Percentiles rank a stretch among this genome's conserved stretches.
Conservation (phyloP, 2,329 filamentous ascomycete species). For the Nemania sp. region DNA sequence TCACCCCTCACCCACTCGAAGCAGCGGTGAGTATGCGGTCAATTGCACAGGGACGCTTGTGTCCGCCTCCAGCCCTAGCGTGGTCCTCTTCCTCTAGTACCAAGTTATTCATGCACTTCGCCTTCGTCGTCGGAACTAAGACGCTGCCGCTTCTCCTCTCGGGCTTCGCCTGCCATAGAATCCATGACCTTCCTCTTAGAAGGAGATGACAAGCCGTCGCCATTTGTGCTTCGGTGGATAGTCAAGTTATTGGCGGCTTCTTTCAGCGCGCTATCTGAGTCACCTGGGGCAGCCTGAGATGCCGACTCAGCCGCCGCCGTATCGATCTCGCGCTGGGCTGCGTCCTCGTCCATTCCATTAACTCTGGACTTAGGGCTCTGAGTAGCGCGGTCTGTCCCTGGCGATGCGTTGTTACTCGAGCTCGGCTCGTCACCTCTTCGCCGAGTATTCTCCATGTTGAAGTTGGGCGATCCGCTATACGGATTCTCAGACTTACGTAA, state of each 20-base stretch:
- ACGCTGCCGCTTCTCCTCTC: slow-evolving; percentile 59
- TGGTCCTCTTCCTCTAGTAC: background rate
- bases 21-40: background rate
- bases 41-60: slow-evolving; percentile 1
- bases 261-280: slow-evolving; percentile 50
- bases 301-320: slow-evolving; percentile 50
- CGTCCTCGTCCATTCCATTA: slow-evolving; percentile 56
- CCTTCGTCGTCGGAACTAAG: slow-evolving; percentile 61
- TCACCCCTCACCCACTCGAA: background rate
- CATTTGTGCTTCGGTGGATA: slow-evolving; percentile 50
- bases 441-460: slow-evolving; percentile 67
- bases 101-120: slow-evolving; percentile 54
- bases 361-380: slow-evolving; percentile 59
- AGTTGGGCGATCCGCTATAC: slow-evolving; percentile 64
- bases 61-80: too few species aligned
- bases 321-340: slow-evolving; percentile 47
- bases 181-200: slow-evolving; percentile 59
- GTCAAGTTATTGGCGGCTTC: slow-evolving; percentile 50
- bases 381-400: slow-evolving; percentile 61
- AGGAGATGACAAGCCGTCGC: slow-evolving; percentile 53
- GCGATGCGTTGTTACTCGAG: slow-evolving; percentile 64
- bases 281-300: slow-evolving; percentile 52
- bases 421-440: slow-evolving; percentile 58
- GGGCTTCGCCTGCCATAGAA: slow-evolving; percentile 51
- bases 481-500: slow-evolving; percentile 67